phyloP scores from a whole-genome alignment of 176 grass and related monocot species.

The Eleusine coracana region DNA sequence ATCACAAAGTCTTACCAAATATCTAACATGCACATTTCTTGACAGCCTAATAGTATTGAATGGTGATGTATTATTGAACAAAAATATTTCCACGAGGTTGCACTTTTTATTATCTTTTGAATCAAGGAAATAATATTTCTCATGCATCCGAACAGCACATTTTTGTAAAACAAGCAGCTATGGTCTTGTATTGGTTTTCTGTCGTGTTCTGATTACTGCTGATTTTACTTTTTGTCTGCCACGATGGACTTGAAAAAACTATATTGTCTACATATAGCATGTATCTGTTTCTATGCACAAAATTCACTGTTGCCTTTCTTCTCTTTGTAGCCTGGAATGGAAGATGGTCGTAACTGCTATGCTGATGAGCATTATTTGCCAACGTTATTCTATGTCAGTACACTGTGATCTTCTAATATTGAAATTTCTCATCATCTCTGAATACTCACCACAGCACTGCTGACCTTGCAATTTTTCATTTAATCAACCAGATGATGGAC shows the following conservation, averaged over 20 bases:
- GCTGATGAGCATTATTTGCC: slow-evolving; percentile 98
- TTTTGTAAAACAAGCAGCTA: background rate
- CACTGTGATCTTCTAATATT: background rate
- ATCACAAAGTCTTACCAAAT: background rate
- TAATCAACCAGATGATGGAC: slow-evolving; percentile 73
- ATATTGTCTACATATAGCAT: slow-evolving; percentile 5
- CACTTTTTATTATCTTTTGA: background rate
- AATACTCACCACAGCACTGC: background rate
- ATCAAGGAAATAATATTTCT: background rate
- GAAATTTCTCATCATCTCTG: slow-evolving; percentile 20
- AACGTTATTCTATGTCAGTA: slow-evolving; percentile 82
- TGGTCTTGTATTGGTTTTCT: background rate
- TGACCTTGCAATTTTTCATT: slow-evolving; percentile 28
- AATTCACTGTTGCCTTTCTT: background rate
- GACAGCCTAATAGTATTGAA: slow-evolving; percentile 12
- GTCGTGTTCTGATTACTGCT: background rate
- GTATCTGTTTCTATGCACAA: background rate
- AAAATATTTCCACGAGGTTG: background rate
- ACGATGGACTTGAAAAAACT: background rate
- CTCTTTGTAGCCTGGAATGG: slow-evolving; percentile 77
- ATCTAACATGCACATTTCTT: background rate
- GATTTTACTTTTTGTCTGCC: slow-evolving; percentile 7
- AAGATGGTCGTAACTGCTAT: slow-evolving; percentile 91
- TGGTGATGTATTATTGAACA: background rate
- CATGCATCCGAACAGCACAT: background rate